These are phyloP conservation scores for Gracilaria vermiculophylla DNA, from an alignment of 23 red algal species.

Conservation along the genomic window DNA sequence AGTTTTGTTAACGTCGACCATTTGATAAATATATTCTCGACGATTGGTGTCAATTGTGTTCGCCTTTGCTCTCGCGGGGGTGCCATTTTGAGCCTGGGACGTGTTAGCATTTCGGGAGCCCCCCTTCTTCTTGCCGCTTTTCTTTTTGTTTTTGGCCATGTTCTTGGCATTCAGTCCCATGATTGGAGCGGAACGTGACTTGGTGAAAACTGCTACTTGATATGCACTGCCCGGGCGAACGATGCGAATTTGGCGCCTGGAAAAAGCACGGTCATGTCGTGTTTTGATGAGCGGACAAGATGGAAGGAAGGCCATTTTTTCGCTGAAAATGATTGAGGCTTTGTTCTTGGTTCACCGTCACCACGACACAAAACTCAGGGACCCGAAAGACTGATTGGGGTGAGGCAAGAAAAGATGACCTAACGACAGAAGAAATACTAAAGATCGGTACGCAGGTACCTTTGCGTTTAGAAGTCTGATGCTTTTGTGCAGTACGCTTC, in stretches of 20 bases:
- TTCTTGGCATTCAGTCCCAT: constrained; percentile 94
- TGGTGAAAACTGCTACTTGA: neutral
- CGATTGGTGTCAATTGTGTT: constrained; percentile 75
- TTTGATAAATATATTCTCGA: constrained; percentile 89
- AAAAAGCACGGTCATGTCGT: neutral
- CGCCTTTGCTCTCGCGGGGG: constrained; percentile 46
- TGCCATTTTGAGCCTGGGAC: neutral
- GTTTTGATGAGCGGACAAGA: neutral
- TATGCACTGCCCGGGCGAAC: neutral
- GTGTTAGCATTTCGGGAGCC: neutral
- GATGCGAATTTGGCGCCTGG: neutral
- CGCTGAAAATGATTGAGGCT: no score
- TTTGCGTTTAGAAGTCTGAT: no score
- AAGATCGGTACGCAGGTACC: no score
- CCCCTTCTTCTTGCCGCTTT: constrained; percentile 50
- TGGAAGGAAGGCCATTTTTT: neutral
- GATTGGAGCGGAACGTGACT: neutral
- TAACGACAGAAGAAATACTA: no score
- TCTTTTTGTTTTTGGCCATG: constrained; percentile 79
- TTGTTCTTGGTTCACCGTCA: no score
- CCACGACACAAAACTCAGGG: no score
- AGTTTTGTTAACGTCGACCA: constrained; percentile 74
- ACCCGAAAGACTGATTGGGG: no score
- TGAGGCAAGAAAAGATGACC: no score
- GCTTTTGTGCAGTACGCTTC: no score